Evolutionary conservation across 305 asterid genomes (phyloP), one percentile per base, ranked within the genome.

Genomic region (Lippia alba): DNA sequence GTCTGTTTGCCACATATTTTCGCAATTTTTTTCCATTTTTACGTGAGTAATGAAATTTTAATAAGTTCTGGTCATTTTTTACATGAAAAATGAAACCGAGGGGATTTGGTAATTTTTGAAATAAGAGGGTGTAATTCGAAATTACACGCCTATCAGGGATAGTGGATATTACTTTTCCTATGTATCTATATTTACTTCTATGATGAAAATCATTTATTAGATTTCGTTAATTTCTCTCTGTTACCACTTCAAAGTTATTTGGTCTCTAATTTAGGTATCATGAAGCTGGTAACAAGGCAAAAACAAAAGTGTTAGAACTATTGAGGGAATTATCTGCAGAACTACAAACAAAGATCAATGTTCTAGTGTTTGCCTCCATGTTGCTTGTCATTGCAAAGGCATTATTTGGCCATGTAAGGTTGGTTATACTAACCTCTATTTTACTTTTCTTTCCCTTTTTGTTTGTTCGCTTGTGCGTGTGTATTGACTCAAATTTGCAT

Each of bases 381-480:
- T 81, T 92, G 82, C 96, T 92, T 64, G 87, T 94, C 74, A 94
- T 94, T 78, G 89, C 94, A 50, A 94, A 92, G 83, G 92, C 98
- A 79, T 85, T 94, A 63, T 88, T 87, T 74, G 79, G 94, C 82
- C 99, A 92, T 67, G 97, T 89, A 73, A 92, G 98, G 98, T 86
- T 65, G 46, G 85, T 78, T 14, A 48, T 70, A 18, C 74, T n/a
- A 18, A 24, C 16, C 15, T 61, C 24, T 1, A 53, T 1, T 20
- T 6, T 16, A 16, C 16, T 4, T 18, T 17, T 8, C 20, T 40
- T 34, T 45, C 30, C 30, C 19, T 12, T 17, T 30, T 17, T 24
- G 54, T 61, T 41, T 17, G 6, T 61, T 7, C 0, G 12, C 12
- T 0, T 44, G 4, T 33, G 30, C 30, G 11, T 33, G 66, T 44